Evolutionary conservation across 768 basidiomycete species (phyloP).

Genomic region (Gymnopilus junonius): DNA sequence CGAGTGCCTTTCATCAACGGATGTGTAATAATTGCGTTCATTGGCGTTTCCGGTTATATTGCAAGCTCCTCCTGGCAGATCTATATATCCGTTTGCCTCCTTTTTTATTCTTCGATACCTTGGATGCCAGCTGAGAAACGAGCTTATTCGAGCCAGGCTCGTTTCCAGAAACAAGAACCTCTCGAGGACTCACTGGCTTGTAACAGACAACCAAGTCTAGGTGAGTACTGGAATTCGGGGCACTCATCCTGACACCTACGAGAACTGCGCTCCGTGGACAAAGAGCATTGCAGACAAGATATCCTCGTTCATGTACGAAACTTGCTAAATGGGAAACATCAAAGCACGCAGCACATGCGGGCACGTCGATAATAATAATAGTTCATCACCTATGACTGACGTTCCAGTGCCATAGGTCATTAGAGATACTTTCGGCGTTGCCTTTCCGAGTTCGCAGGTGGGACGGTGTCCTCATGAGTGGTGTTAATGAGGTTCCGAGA

Average conservation of each 20-base stretch:
- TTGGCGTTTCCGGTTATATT: background rate
- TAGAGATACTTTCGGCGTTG: background rate
- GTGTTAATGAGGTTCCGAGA: background rate
- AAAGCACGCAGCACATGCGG: background rate
- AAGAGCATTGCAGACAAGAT: background rate
- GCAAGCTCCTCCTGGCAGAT: background rate
- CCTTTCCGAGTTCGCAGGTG: background rate
- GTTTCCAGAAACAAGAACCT: background rate
- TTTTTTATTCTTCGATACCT: background rate
- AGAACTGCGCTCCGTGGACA: background rate
- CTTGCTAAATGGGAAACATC: constrained; percentile 2
- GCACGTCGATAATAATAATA: background rate
- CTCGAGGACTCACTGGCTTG: background rate
- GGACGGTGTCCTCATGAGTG: background rate
- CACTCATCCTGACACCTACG: background rate
- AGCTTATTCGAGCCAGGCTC: background rate
- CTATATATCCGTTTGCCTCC: background rate
- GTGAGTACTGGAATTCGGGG: too few species aligned
- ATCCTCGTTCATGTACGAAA: background rate
- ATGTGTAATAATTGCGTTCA: background rate
- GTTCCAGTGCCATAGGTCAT: background rate
- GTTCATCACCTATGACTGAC: background rate
- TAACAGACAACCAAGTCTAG: too few species aligned
- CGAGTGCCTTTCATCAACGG: background rate
- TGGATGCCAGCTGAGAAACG: background rate